A percentile compares a stretch with the other conserved stretches of the same genome.
Conservation (phyloP, 768 basidiomycete genomes). For the Neoboletus magnificus region DNA sequence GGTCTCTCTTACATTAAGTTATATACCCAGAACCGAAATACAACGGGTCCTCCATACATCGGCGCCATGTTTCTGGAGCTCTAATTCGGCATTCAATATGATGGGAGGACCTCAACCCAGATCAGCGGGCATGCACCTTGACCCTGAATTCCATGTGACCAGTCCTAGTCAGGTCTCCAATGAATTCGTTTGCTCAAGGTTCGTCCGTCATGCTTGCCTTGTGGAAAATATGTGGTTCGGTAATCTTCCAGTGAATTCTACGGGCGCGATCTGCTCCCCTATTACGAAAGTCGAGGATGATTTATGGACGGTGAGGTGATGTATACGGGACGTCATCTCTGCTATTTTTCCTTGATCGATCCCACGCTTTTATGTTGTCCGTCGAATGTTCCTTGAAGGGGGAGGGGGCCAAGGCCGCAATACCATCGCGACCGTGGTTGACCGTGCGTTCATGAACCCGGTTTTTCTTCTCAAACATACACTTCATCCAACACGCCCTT, state of each 20-base stretch:
- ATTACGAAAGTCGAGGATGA: background rate
- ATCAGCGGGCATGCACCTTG: background rate
- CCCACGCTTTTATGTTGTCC: background rate
- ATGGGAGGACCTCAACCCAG: background rate
- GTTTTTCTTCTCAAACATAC: background rate
- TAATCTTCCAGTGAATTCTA: background rate
- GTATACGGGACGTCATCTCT: background rate
- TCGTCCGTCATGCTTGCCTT: background rate
- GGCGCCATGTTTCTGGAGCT: background rate
- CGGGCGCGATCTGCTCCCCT: background rate
- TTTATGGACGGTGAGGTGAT: background rate
- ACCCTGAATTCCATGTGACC: background rate
- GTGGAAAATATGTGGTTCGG: background rate
- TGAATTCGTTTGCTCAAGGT: background rate
- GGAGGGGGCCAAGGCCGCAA: background rate
- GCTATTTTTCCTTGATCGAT: background rate
- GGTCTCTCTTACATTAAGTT: background rate
- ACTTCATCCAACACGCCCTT: background rate
- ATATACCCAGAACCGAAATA: background rate
- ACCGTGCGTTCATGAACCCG: background rate
- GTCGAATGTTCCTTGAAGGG: background rate
- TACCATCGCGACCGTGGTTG: background rate
- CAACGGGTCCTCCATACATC: no score
- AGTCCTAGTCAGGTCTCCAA: no score
- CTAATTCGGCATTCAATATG: background rate